These are phyloP conservation scores for Apophysomyces ossiformis DNA, from an alignment of 371 early-diverging fungal species.

Conservation along the genomic window DNA sequence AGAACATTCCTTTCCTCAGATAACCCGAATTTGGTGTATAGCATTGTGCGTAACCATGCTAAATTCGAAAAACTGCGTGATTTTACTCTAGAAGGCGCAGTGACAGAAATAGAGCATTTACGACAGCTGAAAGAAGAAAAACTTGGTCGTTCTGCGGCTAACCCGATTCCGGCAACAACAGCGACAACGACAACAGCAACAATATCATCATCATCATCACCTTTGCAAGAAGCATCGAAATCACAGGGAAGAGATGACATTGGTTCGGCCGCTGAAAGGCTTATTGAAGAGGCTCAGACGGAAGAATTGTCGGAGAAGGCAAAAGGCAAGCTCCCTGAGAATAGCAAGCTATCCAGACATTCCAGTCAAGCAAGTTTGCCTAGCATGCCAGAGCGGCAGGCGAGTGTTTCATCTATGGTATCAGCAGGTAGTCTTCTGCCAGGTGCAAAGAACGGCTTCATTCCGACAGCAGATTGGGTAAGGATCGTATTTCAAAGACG, in stretches of 20 bases:
- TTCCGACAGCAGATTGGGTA: conserved; percentile 54
- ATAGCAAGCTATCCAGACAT: conserved; percentile 14
- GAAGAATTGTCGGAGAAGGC: conserved; percentile 44
- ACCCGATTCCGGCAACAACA: conserved; percentile 10
- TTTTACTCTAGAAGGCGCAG: conserved; percentile 67
- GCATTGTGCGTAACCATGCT: conserved; percentile 71
- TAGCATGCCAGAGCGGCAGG: conserved; percentile 24
- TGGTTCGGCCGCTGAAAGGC: conserved; percentile 2
- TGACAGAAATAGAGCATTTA: conserved; percentile 60
- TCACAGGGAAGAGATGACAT: conserved; percentile 15
- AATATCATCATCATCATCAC: not conserved
- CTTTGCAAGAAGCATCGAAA: conserved; percentile 8
- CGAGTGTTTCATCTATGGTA: conserved; percentile 26
- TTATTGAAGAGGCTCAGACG: not conserved
- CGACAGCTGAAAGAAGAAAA: conserved; percentile 48
- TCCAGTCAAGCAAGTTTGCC: conserved; percentile 16
- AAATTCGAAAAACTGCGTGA: conserved; percentile 66
- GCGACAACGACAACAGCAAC: conserved; percentile 9
- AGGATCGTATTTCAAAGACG: not conserved
- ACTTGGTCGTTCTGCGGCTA: conserved; percentile 16
- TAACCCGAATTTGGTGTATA: conserved; percentile 81
- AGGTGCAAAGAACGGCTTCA: conserved; percentile 48
- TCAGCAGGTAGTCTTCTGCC: conserved; percentile 33
- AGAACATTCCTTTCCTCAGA: conserved; percentile 28
- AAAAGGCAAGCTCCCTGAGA: conserved; percentile 45